These are phyloP conservation scores for Polytolypa hystricis DNA, from an alignment of 2,329 filamentous ascomycete species.

Conservation along the genomic window DNA sequence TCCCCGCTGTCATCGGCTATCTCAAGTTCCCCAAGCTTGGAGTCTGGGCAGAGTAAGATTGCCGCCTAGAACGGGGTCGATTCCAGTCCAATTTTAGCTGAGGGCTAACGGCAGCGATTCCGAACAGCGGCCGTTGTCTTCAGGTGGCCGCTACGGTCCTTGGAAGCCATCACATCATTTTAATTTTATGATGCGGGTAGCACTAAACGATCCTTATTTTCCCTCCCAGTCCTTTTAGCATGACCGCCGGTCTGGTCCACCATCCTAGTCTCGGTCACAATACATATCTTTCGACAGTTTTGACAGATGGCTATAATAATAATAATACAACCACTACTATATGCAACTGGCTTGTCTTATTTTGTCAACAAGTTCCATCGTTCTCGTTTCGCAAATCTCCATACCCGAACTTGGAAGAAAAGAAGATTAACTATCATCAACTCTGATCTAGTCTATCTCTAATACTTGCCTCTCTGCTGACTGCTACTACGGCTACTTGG, in stretches of 20 bases:
- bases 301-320: conserved; percentile 5
- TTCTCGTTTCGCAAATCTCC: conserved; percentile 5
- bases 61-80: conserved; percentile 5
- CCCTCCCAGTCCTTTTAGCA: conserved; percentile 4
- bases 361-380: conserved; percentile 2
- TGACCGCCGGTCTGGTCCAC: conserved; percentile 3
- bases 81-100: conserved; percentile 6
- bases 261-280: conserved; percentile 4
- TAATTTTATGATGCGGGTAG: conserved; percentile 6
- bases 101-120: conserved; percentile 5
- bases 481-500: not conserved
- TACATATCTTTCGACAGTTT: conserved; percentile 4
- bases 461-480: conserved; percentile 1
- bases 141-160: conserved; percentile 2
- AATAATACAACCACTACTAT: too few relatives aligned
- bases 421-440: not conserved
- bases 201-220: not conserved
- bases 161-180: conserved; percentile 6
- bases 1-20: too few relatives aligned
- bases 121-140: conserved; percentile 1
- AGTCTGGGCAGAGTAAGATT: conserved; percentile 5
- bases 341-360: conserved; percentile 1
- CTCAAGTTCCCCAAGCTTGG: conserved; percentile 1
- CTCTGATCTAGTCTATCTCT: not conserved
- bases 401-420: conserved; percentile 3